These are phyloP conservation scores for Metschnikowia noctiluminum DNA, from an alignment of 805 yeast species.

Conservation along the genomic window DNA sequence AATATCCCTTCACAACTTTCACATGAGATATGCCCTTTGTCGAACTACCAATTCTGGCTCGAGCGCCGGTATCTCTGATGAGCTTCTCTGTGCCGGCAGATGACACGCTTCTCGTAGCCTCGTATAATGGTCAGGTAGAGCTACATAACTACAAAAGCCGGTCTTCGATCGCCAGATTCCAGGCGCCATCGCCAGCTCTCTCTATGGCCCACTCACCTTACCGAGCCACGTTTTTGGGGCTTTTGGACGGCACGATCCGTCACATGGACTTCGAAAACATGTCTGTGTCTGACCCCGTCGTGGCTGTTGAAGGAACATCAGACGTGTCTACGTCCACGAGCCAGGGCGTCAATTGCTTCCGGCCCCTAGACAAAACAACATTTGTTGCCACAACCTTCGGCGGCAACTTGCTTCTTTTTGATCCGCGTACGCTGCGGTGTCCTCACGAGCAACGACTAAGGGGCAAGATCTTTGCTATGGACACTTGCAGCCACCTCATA, in stretches of 20 bases:
- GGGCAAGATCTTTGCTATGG: conserved; percentile 62
- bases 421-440: conserved; percentile 11
- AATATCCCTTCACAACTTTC: too few species aligned
- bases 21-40: conserved; percentile 7
- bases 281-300: conserved; percentile 9
- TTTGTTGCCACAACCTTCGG: conserved; percentile 18
- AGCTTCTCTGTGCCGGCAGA: conserved; percentile 10
- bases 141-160: conserved; percentile 10
- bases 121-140: conserved; percentile 9
- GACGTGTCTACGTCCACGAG: not conserved
- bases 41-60: conserved; percentile 11
- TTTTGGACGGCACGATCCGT: conserved; percentile 52
- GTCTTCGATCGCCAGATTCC: conserved; percentile 4
- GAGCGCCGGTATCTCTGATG: conserved; percentile 5
- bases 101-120: conserved; percentile 13
- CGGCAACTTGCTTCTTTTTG: conserved; percentile 12
- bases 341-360: conserved; percentile 19
- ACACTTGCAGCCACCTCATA: conserved; percentile 41
- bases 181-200: conserved; percentile 22
- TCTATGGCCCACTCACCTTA: conserved; percentile 26
- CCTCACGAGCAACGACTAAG: conserved; percentile 23
- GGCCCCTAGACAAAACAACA: conserved; percentile 8
- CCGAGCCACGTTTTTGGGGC: conserved; percentile 43
- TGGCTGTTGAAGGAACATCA: not conserved
- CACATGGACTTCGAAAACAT: conserved; percentile 49